Percentiles rank a stretch among this genome's conserved stretches.
These are phyloP conservation scores for Eleusine indica DNA, from an alignment of 176 grass and related monocot genomes.

Conservation along the genomic window DNA sequence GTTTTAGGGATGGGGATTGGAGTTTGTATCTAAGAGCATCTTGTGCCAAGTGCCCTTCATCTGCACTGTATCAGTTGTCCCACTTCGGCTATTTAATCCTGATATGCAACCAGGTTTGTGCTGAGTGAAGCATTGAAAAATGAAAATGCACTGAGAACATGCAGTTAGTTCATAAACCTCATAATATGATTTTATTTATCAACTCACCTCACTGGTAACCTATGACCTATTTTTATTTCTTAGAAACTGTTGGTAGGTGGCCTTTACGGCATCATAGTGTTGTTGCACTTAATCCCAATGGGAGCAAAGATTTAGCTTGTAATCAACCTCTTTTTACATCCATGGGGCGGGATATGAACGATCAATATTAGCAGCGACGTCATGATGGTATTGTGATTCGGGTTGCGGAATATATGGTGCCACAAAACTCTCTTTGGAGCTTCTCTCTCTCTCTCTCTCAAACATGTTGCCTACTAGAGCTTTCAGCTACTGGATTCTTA, in stretches of 20 bases:
- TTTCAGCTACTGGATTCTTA: neutral
- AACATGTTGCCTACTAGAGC: neutral
- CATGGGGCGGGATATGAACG: too few relatives aligned
- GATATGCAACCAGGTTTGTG: neutral
- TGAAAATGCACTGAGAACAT: neutral
- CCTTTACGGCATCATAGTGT: neutral
- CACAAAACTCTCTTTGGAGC: neutral
- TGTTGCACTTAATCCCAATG: neutral
- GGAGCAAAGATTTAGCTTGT: neutral
- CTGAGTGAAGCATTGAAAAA: slow-evolving; percentile 9
- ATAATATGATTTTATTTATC: neutral
- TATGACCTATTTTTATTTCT: too few relatives aligned
- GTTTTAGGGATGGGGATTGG: neutral
- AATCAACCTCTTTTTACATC: neutral
- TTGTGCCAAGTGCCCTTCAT: neutral
- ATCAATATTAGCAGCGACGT: too few relatives aligned
- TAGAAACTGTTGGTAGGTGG: too few relatives aligned
- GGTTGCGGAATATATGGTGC: neutral
- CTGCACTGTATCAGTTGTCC: neutral
- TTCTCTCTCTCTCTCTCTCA: neutral
- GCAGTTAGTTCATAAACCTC: neutral
- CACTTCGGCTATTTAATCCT: slow-evolving; percentile 8
- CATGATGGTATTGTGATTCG: neutral
- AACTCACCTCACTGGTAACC: too few relatives aligned
- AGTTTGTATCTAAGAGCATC: neutral